phyloP scores from a whole-genome alignment of 2,329 filamentous ascomycete species.

The Intubia oerlemansii region DNA sequence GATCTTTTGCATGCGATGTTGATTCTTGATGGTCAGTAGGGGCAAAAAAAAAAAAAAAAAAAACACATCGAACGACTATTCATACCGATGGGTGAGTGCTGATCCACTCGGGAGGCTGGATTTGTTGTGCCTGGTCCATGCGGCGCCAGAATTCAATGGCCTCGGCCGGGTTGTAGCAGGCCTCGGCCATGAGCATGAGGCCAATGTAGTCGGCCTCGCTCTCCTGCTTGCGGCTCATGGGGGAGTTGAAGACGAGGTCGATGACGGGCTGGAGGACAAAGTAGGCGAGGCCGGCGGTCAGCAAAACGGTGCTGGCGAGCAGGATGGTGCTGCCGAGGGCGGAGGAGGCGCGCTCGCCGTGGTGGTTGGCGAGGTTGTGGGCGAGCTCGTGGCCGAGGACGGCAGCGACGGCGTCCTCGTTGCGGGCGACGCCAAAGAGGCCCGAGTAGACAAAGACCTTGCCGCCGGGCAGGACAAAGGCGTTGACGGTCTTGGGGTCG shows the following conservation, averaged over 20 bases:
- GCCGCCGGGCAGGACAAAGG: constrained; percentile 57
- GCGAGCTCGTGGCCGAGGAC: constrained; percentile 66
- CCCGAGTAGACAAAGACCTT: constrained; percentile 66
- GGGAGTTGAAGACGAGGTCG: constrained; percentile 42
- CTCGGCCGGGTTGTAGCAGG: constrained; percentile 50
- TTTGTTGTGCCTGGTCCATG: constrained; percentile 32
- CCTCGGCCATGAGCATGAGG: constrained; percentile 63
- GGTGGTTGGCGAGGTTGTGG: constrained; percentile 50
- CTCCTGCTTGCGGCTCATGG: constrained; percentile 51
- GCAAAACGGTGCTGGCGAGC: constrained; percentile 25
- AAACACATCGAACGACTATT: constrained; percentile 6
- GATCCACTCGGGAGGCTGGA: constrained; percentile 44
- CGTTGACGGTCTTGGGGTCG: constrained; percentile 42
- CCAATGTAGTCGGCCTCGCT: constrained; percentile 65
- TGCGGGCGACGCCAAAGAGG: constrained; percentile 43
- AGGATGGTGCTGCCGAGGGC: constrained; percentile 30
- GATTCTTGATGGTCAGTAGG: constrained; percentile 20
- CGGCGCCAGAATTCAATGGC: constrained; percentile 45
- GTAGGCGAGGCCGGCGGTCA: constrained; percentile 21
- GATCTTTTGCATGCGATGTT: constrained; percentile 43
- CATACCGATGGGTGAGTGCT: constrained; percentile 55
- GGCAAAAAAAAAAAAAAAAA: not conserved
- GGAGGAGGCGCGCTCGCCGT: constrained; percentile 38
- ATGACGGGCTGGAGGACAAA: constrained; percentile 26
- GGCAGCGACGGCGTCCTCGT: constrained; percentile 49